A percentile compares a stretch with the other conserved stretches of the same genome.
Conservation (phyloP, 192 early-diverging fungal genomes). For the Coemansia sp. region DNA sequence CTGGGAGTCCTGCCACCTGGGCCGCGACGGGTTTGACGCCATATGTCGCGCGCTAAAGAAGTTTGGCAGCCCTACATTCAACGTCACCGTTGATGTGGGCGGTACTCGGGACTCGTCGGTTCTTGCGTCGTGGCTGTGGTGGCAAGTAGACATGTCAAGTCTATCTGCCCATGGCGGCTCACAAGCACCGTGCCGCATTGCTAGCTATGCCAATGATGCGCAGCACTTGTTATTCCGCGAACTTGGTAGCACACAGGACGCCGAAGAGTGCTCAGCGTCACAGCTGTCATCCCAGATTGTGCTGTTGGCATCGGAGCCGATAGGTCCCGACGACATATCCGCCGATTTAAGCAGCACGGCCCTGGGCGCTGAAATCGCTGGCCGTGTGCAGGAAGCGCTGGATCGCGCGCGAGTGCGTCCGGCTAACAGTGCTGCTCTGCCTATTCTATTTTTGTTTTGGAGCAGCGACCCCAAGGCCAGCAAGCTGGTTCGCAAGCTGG, state of each 20-base stretch:
- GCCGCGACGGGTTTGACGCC: constrained; percentile 34
- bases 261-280: neutral
- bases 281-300: constrained; percentile 21
- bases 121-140: constrained; percentile 55
- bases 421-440: neutral
- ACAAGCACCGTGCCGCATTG: neutral
- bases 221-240: constrained; percentile 30
- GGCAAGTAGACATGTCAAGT: constrained; percentile 46
- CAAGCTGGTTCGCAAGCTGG: constrained; percentile 23
- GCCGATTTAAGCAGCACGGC: neutral
- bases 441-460: constrained; percentile 48
- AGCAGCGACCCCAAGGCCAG: constrained; percentile 16
- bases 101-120: constrained; percentile 24
- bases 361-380: constrained; percentile 5
- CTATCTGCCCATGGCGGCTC: neutral
- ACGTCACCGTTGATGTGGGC: constrained; percentile 12
- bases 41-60: constrained; percentile 21
- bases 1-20: constrained; percentile 53
- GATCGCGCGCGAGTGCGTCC: constrained; percentile 6
- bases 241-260: neutral
- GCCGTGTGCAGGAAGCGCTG: constrained; percentile 15
- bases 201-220: constrained; percentile 8
- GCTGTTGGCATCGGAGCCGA: constrained; percentile 27
- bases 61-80: constrained; percentile 26
- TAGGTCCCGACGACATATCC: constrained; percentile 19